Evolutionary conservation across 164 flowering plant genomes (phyloP).

Genomic region (Nymphaea thermarum): DNA sequence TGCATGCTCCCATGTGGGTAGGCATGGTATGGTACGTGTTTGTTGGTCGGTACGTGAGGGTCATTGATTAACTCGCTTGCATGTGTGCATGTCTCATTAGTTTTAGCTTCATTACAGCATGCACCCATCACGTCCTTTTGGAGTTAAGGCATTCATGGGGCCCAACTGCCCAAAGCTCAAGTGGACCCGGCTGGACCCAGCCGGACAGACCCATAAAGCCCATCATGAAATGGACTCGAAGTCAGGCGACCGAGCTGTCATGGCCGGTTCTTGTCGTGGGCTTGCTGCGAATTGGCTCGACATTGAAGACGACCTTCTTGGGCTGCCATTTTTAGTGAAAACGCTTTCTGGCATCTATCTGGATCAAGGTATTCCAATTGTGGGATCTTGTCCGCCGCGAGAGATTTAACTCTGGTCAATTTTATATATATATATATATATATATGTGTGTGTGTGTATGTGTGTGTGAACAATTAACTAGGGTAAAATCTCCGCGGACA

Average conservation of each 20-base stretch:
- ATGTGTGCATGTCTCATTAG: neutral
- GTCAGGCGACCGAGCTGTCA: neutral
- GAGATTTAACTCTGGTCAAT: too few species aligned
- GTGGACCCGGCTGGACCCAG: neutral
- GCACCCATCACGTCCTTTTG: neutral
- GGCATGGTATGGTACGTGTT: neutral
- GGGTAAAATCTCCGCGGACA: too few species aligned
- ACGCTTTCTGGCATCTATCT: neutral
- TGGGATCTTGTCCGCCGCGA: neutral
- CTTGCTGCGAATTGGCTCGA: neutral
- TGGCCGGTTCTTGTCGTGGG: neutral
- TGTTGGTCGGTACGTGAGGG: neutral
- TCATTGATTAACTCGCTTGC: neutral
- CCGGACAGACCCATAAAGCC: neutral
- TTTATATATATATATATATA: too few species aligned
- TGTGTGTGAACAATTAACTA: too few species aligned
- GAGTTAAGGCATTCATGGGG: neutral
- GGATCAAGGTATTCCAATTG: neutral
- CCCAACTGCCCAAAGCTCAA: neutral
- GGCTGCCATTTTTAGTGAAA: neutral
- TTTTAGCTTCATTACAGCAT: neutral
- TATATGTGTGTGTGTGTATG: too few species aligned
- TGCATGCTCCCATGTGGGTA: neutral
- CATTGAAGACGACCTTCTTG: neutral
- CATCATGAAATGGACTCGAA: neutral